These are phyloP conservation scores for Penicillium ucsense DNA, from an alignment of 495 filamentous ascomycete genomes.

Conservation along the genomic window DNA sequence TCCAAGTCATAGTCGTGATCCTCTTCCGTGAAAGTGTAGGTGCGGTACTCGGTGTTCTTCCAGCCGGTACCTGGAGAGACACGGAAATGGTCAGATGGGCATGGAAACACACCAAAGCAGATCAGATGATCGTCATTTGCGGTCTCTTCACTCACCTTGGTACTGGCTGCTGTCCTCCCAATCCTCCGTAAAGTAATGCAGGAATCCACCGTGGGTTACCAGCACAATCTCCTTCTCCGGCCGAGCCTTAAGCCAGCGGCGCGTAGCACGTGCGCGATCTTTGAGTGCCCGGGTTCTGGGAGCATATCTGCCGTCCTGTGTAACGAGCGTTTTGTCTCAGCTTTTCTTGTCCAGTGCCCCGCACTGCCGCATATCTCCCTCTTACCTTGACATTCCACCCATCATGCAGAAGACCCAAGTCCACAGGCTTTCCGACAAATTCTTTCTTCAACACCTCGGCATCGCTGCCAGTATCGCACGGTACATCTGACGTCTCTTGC, in stretches of 20 bases:
- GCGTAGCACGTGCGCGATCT: constrained; percentile 51
- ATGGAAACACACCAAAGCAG: no score
- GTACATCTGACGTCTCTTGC: constrained; percentile 67
- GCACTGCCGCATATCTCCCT: not conserved
- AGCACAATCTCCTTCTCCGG: constrained; percentile 54
- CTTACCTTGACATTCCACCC: constrained; percentile 64
- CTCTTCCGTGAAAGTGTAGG: constrained; percentile 55
- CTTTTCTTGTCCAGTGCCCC: not conserved
- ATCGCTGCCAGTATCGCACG: constrained; percentile 70
- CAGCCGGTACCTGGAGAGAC: constrained; percentile 59
- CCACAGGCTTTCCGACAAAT: constrained; percentile 52
- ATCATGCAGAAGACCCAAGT: constrained; percentile 47
- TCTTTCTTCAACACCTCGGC: constrained; percentile 48
- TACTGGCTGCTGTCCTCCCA: constrained; percentile 54
- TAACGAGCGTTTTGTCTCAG: no score
- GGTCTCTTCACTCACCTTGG: constrained; percentile 33
- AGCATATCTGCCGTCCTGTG: constrained; percentile 41
- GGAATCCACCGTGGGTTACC: constrained; percentile 63
- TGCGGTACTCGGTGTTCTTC: constrained; percentile 74
- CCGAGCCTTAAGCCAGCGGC: constrained; percentile 54
- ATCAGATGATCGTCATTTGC: no score
- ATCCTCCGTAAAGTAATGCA: constrained; percentile 77
- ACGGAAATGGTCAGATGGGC: not conserved
- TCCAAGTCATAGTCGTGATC: constrained; percentile 28
- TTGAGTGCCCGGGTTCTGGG: constrained; percentile 49